These are phyloP conservation scores for Apophysomyces elegans DNA, from an alignment of 371 early-diverging fungal species.

Conservation along the genomic window DNA sequence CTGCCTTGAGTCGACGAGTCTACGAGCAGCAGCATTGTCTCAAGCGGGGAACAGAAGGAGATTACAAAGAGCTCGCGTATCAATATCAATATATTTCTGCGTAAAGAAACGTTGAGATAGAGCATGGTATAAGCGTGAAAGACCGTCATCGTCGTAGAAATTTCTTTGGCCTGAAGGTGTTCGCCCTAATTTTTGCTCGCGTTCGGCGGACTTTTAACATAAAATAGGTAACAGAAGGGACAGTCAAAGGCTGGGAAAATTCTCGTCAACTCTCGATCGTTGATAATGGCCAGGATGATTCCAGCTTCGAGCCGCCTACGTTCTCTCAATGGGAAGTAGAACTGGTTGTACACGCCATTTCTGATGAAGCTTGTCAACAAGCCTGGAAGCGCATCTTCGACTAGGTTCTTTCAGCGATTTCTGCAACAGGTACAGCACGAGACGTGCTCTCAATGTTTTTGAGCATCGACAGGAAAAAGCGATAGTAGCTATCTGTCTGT, in stretches of 20 bases:
- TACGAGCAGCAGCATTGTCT: no score
- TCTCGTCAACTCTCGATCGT: neutral
- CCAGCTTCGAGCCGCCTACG: neutral
- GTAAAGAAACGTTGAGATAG: neutral
- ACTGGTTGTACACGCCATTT: neutral
- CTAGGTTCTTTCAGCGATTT: no score
- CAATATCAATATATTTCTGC: neutral
- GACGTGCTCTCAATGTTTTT: no score
- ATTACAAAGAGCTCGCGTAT: neutral
- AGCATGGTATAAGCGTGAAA: neutral
- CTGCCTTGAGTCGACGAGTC: no score
- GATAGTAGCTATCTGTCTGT: no score
- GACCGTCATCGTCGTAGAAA: neutral
- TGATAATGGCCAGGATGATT: neutral
- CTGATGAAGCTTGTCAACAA: no score
- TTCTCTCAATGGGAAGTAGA: neutral
- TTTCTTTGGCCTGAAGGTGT: neutral
- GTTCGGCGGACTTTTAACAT: no score
- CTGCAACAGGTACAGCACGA: no score
- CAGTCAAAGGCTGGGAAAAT: neutral
- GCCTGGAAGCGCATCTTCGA: no score
- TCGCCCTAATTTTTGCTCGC: no score
- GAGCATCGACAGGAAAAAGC: no score
- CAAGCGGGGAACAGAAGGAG: neutral
- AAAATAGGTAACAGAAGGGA: neutral